A percentile compares a stretch with the other conserved stretches of the same genome.
phyloP scores from a whole-genome alignment of 805 yeast genomes.

The Metschnikowia hibisci region DNA sequence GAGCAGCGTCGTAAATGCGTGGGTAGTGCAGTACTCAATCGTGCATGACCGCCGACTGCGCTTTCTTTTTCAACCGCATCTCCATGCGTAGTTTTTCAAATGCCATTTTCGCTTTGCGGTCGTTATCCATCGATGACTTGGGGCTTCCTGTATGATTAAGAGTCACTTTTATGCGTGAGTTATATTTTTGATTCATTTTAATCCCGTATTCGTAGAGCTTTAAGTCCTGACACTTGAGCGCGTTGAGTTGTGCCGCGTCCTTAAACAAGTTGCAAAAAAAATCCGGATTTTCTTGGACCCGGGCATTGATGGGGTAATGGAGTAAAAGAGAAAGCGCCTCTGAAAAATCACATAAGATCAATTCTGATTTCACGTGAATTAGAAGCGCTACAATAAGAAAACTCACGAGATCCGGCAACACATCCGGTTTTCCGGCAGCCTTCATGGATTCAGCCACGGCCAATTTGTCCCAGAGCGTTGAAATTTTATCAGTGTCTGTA shows the following conservation, averaged over 20 bases:
- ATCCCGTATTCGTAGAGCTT: conserved; percentile 39
- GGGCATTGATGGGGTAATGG: conserved; percentile 43
- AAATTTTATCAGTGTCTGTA: conserved; percentile 27
- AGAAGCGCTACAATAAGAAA: conserved; percentile 42
- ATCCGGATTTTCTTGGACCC: conserved; percentile 11
- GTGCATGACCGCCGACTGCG: conserved; percentile 12
- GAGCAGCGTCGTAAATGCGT: too few relatives aligned
- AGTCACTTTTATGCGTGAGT: conserved; percentile 34
- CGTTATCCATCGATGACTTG: conserved; percentile 20
- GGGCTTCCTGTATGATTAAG: conserved; percentile 9
- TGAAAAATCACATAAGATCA: conserved; percentile 48
- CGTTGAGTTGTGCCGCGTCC: conserved; percentile 33
- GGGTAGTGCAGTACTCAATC: too few relatives aligned
- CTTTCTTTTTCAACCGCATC: conserved; percentile 45
- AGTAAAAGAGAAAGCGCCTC: conserved; percentile 47
- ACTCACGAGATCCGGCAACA: conserved; percentile 36
- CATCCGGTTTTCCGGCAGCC: conserved; percentile 1
- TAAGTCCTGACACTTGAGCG: conserved; percentile 32
- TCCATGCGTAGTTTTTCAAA: conserved; percentile 46
- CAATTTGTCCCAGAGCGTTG: conserved; percentile 49
- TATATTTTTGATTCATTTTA: conserved; percentile 37
- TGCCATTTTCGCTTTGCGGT: conserved; percentile 35
- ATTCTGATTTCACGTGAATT: conserved; percentile 41
- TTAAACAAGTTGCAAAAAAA: conserved; percentile 28
- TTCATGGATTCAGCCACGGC: conserved; percentile 23